Conservation (phyloP, 371 early-diverging fungal species). For the Saksenaea vasiformis region DNA sequence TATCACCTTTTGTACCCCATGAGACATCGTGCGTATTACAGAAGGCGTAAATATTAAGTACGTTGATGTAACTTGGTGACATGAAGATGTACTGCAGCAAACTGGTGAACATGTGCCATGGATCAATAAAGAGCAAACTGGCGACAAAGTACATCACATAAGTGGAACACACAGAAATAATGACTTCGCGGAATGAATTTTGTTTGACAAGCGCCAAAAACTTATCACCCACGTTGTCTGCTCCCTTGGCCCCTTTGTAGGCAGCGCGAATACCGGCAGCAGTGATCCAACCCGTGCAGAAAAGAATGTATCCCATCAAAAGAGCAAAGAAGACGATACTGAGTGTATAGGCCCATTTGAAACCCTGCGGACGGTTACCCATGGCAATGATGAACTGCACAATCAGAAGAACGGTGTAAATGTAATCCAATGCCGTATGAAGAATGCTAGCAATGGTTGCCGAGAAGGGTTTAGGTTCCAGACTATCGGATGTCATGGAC, state of each 20-base stretch:
- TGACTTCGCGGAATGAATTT: conserved; percentile 72
- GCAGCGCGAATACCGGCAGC: conserved; percentile 39
- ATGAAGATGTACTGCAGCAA: conserved; percentile 86
- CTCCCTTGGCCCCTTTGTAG: conserved; percentile 22
- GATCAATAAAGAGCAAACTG: conserved; percentile 80
- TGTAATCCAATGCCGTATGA: conserved; percentile 51
- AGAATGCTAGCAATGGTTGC: conserved; percentile 30
- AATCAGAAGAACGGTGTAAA: conserved; percentile 66
- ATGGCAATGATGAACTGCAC: conserved; percentile 71
- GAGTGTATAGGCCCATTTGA: conserved; percentile 64
- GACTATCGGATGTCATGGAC: conserved; percentile 25
- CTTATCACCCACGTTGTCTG: conserved; percentile 11
- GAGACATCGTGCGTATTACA: conserved; percentile 87
- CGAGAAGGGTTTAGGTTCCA: conserved; percentile 51
- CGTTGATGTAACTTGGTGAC: conserved; percentile 86
- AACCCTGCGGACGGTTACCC: conserved; percentile 85
- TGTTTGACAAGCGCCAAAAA: conserved; percentile 25
- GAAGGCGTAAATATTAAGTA: conserved; percentile 89
- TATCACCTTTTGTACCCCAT: conserved; percentile 95
- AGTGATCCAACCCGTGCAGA: conserved; percentile 52
- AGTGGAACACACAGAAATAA: conserved; percentile 77
- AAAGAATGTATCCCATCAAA: conserved; percentile 49
- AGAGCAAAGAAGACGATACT: conserved; percentile 43
- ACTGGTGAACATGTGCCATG: conserved; percentile 92
- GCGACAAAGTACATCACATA: conserved; percentile 84